Base-by-base conservation (phyloP, 192 early-diverging fungal species). In the Glomus cerebriforme region DNA sequence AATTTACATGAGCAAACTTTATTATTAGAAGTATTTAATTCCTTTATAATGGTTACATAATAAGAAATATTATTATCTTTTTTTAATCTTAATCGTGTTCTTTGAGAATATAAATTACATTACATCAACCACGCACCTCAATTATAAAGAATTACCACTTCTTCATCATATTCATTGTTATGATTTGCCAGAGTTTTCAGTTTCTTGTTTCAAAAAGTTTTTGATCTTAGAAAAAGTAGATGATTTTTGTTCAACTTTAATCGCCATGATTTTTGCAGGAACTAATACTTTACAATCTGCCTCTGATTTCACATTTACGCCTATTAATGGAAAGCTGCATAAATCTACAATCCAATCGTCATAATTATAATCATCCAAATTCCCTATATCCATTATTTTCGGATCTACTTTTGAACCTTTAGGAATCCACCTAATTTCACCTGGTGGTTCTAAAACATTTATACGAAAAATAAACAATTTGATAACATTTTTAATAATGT, bases 381-480 rank as follows among this genome's bases (percentile, higher is more conserved):
- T 31, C n/a, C n/a, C 66, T n/a, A 68, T 5, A n/a, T 54, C 49
- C 66, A 68, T 68, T 39, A n/a, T 17, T 6, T 19, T 37, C 3
- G 66, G 7, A 35, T 68, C 66, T 10, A 68, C 1, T 68, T 68
- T 68, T 10, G 29, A 8, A 10, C 19, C 66, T 39, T 37, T 68
- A 0, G 39, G 8, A 37, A 68, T 37, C 66, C 66, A 68, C 39
- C 0, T 37, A 10, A 39, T 8, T 37, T 32, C 19, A 39, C 22
- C 66, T 68, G 17, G 32, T 26, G 66, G 66, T 37, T 68, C 66
- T 39, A 39, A 35, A 7, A 68, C 66, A 24, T 39, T 68, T 39
- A 68, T 39, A n/a, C 66, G 31, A 22, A 68, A 68, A 68, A 39
- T 9, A n/a, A 68, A 68, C 31, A 68, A 39, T 68, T 68, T 68